phyloP scores from a whole-genome alignment of 2,329 filamentous ascomycete genomes.

The Pseudogymnoascus sp. region DNA sequence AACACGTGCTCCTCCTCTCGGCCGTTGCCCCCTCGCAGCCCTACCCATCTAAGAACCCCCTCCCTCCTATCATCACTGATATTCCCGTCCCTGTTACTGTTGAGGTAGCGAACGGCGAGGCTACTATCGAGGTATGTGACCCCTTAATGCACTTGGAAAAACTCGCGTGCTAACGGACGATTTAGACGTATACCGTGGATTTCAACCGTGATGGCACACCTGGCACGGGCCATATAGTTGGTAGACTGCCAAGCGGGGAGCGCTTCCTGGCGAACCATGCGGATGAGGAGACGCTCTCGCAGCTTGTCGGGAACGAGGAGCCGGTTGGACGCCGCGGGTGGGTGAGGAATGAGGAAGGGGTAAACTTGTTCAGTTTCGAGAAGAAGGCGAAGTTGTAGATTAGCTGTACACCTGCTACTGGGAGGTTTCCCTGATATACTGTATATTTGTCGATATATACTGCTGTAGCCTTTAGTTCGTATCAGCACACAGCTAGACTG shows the following conservation, averaged over 20 bases:
- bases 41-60: conserved; percentile 44
- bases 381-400: conserved; percentile 19
- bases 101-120: conserved; percentile 43
- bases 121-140: conserved; percentile 45
- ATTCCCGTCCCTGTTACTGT: conserved; percentile 36
- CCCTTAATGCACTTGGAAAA: no score
- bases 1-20: conserved; percentile 56
- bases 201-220: conserved; percentile 47
- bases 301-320: conserved; percentile 41
- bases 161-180: background rate
- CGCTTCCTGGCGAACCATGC: conserved; percentile 54
- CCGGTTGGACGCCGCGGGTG: conserved; percentile 43
- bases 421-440: background rate
- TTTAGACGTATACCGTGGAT: conserved; percentile 55
- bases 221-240: conserved; percentile 44
- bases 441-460: background rate
- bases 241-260: conserved; percentile 41
- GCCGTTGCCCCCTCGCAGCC: conserved; percentile 35
- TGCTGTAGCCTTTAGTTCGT: background rate
- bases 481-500: background rate
- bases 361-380: conserved; percentile 35
- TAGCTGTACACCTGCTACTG: background rate
- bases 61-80: conserved; percentile 39
- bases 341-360: conserved; percentile 34
- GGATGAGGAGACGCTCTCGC: conserved; percentile 42